phyloP scores from a whole-genome alignment of 768 basidiomycete genomes.

The Gloeophyllum trabeum region DNA sequence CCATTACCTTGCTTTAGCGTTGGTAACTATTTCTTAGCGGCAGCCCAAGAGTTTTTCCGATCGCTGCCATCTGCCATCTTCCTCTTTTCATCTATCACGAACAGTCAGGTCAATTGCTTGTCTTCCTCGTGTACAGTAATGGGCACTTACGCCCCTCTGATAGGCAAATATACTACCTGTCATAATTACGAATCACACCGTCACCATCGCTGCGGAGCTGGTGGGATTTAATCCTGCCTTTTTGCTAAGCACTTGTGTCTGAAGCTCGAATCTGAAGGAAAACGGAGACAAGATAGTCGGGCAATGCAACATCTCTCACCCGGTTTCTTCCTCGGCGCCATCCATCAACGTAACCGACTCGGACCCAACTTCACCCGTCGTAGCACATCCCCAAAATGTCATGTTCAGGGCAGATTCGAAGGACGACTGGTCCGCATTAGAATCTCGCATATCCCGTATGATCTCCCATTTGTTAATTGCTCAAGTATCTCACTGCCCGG shows the following conservation, averaged over 20 bases:
- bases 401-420: conserved; percentile 51
- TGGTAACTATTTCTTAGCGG: conserved; percentile 87
- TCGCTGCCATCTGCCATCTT: conserved; percentile 92
- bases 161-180: conserved; percentile 79
- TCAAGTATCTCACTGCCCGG: not conserved
- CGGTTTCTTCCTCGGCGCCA: conserved; percentile 27
- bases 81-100: conserved; percentile 85
- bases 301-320: conserved; percentile 92
- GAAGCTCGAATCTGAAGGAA: conserved; percentile 29
- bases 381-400: conserved; percentile 43
- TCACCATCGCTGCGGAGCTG: conserved; percentile 90
- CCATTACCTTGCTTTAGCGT: conserved; percentile 31
- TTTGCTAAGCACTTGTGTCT: not conserved
- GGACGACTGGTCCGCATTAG: conserved; percentile 40
- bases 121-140: conserved; percentile 6
- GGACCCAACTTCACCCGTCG: conserved; percentile 6
- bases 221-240: conserved; percentile 23
- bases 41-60: conserved; percentile 82
- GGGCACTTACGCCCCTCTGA: conserved; percentile 6
- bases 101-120: conserved; percentile 41
- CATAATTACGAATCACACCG: conserved; percentile 88
- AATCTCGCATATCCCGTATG: conserved; percentile 54
- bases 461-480: conserved; percentile 6
- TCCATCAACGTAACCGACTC: not conserved
- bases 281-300: conserved; percentile 74